These are phyloP conservation scores for Ustulina deusta DNA, from an alignment of 2,329 filamentous ascomycete species.

Conservation along the genomic window DNA sequence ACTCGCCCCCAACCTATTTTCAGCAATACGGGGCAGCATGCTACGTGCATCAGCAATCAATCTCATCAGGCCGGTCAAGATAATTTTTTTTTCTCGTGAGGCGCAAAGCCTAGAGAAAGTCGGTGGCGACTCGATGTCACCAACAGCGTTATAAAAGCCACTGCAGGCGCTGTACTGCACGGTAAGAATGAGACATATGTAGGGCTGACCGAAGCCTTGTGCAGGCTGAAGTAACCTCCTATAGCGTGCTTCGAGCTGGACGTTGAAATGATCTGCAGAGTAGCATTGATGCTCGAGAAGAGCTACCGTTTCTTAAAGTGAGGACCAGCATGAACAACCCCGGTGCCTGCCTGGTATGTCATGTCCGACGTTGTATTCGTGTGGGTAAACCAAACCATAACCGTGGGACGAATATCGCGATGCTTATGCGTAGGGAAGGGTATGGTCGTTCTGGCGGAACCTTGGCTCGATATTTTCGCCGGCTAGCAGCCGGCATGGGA, in stretches of 20 bases:
- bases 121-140: constrained; percentile 2
- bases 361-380: constrained; percentile 34
- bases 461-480: neutral
- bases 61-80: neutral
- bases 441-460: neutral
- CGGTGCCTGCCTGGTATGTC: constrained; percentile 15
- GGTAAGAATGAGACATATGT: constrained; percentile 7
- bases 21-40: constrained; percentile 18
- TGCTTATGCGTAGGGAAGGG: constrained; percentile 7
- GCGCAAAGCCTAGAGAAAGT: constrained; percentile 4
- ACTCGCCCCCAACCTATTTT: constrained; percentile 36
- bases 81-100: neutral
- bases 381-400: constrained; percentile 10
- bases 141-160: neutral
- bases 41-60: constrained; percentile 14
- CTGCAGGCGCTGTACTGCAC: constrained; percentile 4
- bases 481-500: constrained; percentile 9
- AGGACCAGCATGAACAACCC: neutral
- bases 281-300: constrained; percentile 14
- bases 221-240: constrained; percentile 14
- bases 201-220: constrained; percentile 17
- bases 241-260: neutral
- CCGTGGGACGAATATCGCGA: constrained; percentile 5
- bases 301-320: neutral
- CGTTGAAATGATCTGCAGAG: constrained; percentile 12